These are phyloP conservation scores for Spinacia oleracea DNA, from an alignment of 179 eudicot genomes.

Conservation along the genomic window DNA sequence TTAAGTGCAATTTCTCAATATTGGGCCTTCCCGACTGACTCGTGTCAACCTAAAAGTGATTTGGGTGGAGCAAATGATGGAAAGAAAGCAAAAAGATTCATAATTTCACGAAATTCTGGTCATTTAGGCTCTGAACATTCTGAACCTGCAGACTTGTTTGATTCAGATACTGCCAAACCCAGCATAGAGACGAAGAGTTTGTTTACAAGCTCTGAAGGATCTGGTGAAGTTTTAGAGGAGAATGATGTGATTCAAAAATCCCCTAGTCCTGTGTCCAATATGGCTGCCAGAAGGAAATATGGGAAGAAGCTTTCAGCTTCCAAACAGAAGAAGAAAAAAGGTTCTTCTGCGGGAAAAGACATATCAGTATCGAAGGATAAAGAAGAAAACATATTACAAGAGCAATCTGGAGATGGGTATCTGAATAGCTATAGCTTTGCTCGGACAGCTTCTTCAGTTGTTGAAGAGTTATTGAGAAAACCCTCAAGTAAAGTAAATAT, in stretches of 20 bases:
- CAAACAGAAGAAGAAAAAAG: constrained; percentile 38
- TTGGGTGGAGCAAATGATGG: constrained; percentile 33
- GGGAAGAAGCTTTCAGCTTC: constrained; percentile 34
- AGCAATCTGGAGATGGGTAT: constrained; percentile 38
- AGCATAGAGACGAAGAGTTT: constrained; percentile 36
- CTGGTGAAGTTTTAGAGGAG: constrained; percentile 61
- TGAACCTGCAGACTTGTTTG: constrained; percentile 17
- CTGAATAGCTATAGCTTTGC: constrained; percentile 75
- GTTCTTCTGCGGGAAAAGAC: constrained; percentile 31
- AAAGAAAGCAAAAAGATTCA: constrained; percentile 28
- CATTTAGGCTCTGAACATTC: constrained; percentile 30
- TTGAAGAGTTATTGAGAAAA: constrained; percentile 60
- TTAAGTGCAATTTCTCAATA: constrained; percentile 50
- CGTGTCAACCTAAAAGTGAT: constrained; percentile 35
- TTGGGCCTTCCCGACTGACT: constrained; percentile 41
- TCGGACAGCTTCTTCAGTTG: constrained; percentile 58
- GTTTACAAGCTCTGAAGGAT: constrained; percentile 58
- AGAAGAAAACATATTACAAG: constrained; percentile 30
- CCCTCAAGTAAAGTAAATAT: constrained; percentile 51
- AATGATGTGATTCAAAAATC: constrained; percentile 29
- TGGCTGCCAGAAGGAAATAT: constrained; percentile 29
- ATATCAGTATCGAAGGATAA: constrained; percentile 25
- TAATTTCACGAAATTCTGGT: constrained; percentile 29
- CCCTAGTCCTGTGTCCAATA: constrained; percentile 29
- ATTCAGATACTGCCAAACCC: constrained; percentile 24